These are phyloP conservation scores for Syzygium aromaticum DNA, from an alignment of 345 rosid genomes.

Conservation along the genomic window DNA sequence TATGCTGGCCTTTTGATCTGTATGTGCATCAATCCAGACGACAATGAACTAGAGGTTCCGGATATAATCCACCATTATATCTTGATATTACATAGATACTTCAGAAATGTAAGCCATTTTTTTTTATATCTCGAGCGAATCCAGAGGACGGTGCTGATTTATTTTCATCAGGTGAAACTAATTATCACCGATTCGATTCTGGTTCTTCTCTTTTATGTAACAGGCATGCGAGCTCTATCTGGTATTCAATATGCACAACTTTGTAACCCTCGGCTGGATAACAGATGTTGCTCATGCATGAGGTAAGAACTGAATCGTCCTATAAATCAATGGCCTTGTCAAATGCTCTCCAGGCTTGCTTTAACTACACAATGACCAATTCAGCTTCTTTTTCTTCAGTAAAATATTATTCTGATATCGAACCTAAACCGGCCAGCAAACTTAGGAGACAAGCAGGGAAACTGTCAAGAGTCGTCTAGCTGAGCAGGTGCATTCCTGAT, in stretches of 20 bases:
- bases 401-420: background rate
- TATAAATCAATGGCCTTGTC: background rate
- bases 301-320: background rate
- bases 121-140: background rate
- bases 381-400: background rate
- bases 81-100: slow-evolving; percentile 47
- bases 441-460: slow-evolving; percentile 61
- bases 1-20: slow-evolving; percentile 61
- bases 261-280: background rate
- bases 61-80: slow-evolving; percentile 49
- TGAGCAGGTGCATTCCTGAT: slow-evolving; percentile 28
- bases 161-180: background rate
- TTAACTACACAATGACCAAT: background rate
- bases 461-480: slow-evolving; percentile 37
- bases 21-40: slow-evolving; percentile 45
- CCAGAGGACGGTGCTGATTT: background rate
- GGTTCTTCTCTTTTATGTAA: background rate
- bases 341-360: background rate
- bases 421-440: slow-evolving; percentile 34
- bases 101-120: slow-evolving; percentile 32
- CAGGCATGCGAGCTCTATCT: background rate
- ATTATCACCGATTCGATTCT: background rate
- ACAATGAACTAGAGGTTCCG: slow-evolving; percentile 47
- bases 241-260: background rate
- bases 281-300: background rate